Base-by-base conservation (phyloP, 345 rosid species). In the Schrenkiella parvula region DNA sequence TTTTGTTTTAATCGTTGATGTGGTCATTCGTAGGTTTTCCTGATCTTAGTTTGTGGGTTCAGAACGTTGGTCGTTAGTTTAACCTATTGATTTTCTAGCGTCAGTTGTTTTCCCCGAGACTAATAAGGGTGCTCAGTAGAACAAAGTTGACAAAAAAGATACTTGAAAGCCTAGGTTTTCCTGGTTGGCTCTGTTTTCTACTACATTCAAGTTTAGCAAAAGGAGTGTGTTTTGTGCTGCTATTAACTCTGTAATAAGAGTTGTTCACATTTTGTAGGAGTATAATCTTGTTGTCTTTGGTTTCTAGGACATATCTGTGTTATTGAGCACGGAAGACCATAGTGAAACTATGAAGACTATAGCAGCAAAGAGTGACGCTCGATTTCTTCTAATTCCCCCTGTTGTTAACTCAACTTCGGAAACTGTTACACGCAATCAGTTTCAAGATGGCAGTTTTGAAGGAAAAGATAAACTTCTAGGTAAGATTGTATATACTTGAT, bases 261-360 rank as follows among this genome's bases (percentile, higher is more conserved):
- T 14, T 12, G 23, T 74, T 18, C 11, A 51, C 22, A 58, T 60
- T 60, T 48, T 59, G 23, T 41, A 5, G 25, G 11, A 9, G 3
- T 43, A 11, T 61, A 66, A 58, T 28, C 46, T 25, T 11, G 23
- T n/a, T 64, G 14, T 64, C 57, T 64, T 70, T 68, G 52, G 35
- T 63, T 55, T 42, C 28, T 72, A 95, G 99, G 98, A 91, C 64
- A 70, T 95, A 73, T 82, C 93, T 35, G 25, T 86, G 83, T 80
- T 95, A 51, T 66, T 95, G 78, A 88, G 96, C 48, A 87, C 93
- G 17, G 96, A 87, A 75, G 98, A 95, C 75, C 76, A 87, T 54
- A 68, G 32, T 59, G 86, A 89, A 74, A 55, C 72, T 57, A 75
- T 95, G 99, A 82, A 86, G 85, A 81, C 43, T 68, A 64, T 89